These are phyloP conservation scores for Calocybe cyanea DNA, from an alignment of 768 basidiomycete genomes.

Conservation along the genomic window DNA sequence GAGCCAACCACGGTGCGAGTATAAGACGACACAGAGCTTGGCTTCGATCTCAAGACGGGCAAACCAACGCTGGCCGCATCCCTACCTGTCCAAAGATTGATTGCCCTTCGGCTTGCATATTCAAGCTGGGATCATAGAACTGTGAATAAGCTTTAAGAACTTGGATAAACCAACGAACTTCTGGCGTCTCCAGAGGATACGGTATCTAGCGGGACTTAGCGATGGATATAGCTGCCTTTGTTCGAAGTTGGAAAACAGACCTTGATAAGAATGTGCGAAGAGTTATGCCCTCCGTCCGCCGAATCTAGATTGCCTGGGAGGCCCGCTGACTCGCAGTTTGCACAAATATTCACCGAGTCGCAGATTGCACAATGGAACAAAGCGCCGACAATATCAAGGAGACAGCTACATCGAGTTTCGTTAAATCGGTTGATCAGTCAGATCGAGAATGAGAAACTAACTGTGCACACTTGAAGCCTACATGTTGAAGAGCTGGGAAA, in stretches of 20 bases:
- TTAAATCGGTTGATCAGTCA: too few species aligned
- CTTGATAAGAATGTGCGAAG: conserved; percentile 94
- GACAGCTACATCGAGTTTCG: too few species aligned
- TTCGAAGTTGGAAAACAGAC: conserved; percentile 30
- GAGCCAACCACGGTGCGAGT: conserved; percentile 65
- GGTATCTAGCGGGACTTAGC: conserved; percentile 64
- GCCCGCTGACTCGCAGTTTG: conserved; percentile 84
- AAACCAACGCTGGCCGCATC: conserved; percentile 64
- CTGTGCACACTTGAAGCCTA: conserved; percentile 85
- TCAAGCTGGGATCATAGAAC: conserved; percentile 35
- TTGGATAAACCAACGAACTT: conserved; percentile 38
- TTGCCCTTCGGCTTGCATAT: conserved; percentile 69
- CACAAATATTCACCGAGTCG: conserved; percentile 78
- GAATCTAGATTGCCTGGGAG: conserved; percentile 80
- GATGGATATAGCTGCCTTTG: background rate
- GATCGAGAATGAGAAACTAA: too few species aligned
- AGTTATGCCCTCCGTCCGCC: conserved; percentile 71
- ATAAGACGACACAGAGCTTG: conserved; percentile 60
- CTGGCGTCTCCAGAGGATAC: conserved; percentile 67
- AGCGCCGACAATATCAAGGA: conserved; percentile 87
- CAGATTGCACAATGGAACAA: conserved; percentile 93
- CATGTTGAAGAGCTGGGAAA: conserved; percentile 69
- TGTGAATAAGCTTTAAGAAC: background rate
- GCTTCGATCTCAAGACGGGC: conserved; percentile 40
- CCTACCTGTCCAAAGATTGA: conserved; percentile 70